Percentiles rank a stretch among this genome's conserved stretches.
These are phyloP conservation scores for Calvatia gigantea DNA, from an alignment of 768 basidiomycete genomes.

Conservation along the genomic window DNA sequence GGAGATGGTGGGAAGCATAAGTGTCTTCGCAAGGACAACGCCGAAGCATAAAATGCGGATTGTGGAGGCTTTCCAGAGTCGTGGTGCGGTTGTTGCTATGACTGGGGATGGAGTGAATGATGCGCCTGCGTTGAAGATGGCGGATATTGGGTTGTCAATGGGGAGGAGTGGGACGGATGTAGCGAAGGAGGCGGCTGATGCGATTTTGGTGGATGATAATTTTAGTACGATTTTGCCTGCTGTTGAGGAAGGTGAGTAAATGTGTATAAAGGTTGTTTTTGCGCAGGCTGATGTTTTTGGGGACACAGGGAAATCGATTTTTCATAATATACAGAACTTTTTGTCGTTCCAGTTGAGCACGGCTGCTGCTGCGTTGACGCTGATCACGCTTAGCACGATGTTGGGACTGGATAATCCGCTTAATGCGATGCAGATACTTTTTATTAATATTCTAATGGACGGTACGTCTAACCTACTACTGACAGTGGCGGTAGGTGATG, in stretches of 20 bases:
- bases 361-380: constrained; percentile 91
- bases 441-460: constrained; percentile 99
- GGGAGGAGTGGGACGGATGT: constrained; percentile 98
- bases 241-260: constrained; percentile 79
- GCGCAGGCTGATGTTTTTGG: background rate
- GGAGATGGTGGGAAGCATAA: constrained; percentile 77
- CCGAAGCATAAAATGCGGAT: constrained; percentile 98
- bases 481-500: background rate
- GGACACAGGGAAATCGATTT: constrained; percentile 89
- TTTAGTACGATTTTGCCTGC: constrained; percentile 93
- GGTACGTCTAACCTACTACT: constrained; percentile 43
- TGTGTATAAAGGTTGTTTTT: constrained; percentile 12
- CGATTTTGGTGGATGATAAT: constrained; percentile 96
- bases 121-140: constrained; percentile 95
- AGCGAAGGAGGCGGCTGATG: constrained; percentile 96
- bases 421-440: constrained; percentile 99
- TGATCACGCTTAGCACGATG: constrained; percentile 92
- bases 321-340: constrained; percentile 99
- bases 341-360: constrained; percentile 95
- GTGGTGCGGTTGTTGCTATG: constrained; percentile 94
- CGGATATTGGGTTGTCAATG: constrained; percentile 97
- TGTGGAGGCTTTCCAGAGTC: constrained; percentile 86
- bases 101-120: constrained; percentile 99
- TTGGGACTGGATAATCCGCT: constrained; percentile 88
- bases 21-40: constrained; percentile 93